Conservation (phyloP, 495 filamentous ascomycete species). For the Achaetomiella virescens region DNA sequence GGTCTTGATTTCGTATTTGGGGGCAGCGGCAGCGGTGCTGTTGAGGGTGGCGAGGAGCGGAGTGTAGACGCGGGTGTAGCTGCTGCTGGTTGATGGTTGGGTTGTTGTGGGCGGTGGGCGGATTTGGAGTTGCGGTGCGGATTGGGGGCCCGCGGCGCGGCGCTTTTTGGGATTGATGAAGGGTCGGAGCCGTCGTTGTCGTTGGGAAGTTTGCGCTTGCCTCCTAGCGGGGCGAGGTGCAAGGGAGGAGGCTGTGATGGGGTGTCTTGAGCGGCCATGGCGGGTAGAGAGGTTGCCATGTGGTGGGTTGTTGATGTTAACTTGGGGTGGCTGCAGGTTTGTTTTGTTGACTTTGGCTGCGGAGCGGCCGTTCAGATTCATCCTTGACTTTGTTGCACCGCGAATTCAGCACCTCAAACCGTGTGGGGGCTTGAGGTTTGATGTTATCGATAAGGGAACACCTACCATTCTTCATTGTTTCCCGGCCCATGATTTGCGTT, state of each 20-base stretch:
- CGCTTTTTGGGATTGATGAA: slow-evolving; percentile 15
- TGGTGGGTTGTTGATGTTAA: not conserved
- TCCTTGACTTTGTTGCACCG: not conserved
- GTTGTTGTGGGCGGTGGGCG: not conserved
- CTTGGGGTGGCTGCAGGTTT: not conserved
- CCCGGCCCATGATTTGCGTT: not conserved
- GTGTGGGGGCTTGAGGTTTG: not conserved
- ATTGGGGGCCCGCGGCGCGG: slow-evolving; percentile 4
- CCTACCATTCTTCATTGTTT: not conserved
- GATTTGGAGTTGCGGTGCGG: not conserved
- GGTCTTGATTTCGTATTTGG: slow-evolving; percentile 36
- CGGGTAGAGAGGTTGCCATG: not conserved
- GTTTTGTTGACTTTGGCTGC: no score
- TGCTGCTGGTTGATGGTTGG: slow-evolving; percentile 8
- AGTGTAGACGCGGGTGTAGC: slow-evolving; percentile 21
- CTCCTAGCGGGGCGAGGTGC: no score
- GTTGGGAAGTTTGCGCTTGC: slow-evolving; percentile 21
- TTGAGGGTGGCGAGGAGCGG: slow-evolving; percentile 24
- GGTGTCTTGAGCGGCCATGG: slow-evolving; percentile 2
- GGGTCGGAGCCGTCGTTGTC: slow-evolving; percentile 3
- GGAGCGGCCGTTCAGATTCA: no score
- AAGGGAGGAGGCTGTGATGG: not conserved
- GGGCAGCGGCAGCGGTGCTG: no score
- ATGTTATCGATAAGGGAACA: slow-evolving; percentile 4
- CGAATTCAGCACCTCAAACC: not conserved